These are phyloP conservation scores for Chaetomium fimeti DNA, from an alignment of 495 filamentous ascomycete species.

Conservation along the genomic window DNA sequence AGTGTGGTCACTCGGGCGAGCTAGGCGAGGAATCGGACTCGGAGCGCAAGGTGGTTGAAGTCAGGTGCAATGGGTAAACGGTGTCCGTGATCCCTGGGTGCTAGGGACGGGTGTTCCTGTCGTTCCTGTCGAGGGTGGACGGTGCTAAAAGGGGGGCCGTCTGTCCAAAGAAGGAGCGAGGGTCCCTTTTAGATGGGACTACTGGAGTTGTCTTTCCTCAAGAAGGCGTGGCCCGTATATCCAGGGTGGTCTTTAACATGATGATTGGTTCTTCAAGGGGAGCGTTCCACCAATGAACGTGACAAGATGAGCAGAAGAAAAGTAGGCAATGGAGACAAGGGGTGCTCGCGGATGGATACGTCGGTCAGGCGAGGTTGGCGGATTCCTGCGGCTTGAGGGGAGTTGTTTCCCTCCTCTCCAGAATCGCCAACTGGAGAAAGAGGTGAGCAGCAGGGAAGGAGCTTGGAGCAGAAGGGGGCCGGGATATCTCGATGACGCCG, in stretches of 20 bases:
- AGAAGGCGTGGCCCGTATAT: slow-evolving; percentile 39
- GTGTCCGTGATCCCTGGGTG: not conserved
- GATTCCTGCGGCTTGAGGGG: slow-evolving; percentile 35
- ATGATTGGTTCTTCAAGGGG: slow-evolving; percentile 45
- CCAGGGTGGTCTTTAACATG: slow-evolving; percentile 36
- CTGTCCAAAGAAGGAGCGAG: slow-evolving; percentile 10
- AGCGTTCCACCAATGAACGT: slow-evolving; percentile 43
- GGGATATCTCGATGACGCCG: slow-evolving; percentile 30
- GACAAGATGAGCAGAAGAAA: slow-evolving; percentile 31
- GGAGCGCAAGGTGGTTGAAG: not conserved
- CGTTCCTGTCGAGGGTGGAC: slow-evolving; percentile 12
- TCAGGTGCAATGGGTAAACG: not conserved
- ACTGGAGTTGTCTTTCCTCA: slow-evolving; percentile 28
- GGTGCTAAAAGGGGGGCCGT: not conserved
- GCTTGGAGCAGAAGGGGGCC: slow-evolving; percentile 31
- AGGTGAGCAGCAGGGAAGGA: slow-evolving; percentile 37
- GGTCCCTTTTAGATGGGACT: slow-evolving; percentile 20
- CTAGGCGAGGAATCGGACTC: not conserved
- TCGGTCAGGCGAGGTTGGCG: slow-evolving; percentile 40
- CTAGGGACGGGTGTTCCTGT: slow-evolving; percentile 4
- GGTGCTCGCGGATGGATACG: slow-evolving; percentile 43
- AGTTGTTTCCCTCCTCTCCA: slow-evolving; percentile 40
- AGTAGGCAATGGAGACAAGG: not conserved
- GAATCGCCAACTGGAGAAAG: slow-evolving; percentile 40
- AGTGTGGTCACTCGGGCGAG: not conserved